These are phyloP conservation scores for Rhodamnia rubescens DNA, from an alignment of 345 rosid species.

Conservation along the genomic window DNA sequence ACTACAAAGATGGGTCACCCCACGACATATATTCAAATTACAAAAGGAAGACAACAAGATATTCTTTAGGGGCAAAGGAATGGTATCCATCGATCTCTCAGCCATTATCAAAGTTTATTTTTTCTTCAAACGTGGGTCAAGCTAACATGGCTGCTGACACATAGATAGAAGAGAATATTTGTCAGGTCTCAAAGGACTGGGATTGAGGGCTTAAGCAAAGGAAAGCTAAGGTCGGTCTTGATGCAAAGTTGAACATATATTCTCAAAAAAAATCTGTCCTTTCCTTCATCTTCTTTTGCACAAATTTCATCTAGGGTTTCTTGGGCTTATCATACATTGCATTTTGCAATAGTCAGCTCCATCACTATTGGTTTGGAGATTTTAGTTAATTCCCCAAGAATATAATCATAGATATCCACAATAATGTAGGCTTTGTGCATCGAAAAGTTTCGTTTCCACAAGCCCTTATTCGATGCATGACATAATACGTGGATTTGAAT, in stretches of 20 bases:
- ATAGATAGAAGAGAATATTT: neutral
- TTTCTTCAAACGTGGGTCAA: slow-evolving; percentile 13
- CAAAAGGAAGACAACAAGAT: neutral
- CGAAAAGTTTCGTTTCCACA: neutral
- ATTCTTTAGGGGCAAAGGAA: neutral
- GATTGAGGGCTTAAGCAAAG: neutral
- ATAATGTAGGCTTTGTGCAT: neutral
- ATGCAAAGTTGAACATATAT: slow-evolving; percentile 2
- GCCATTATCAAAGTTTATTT: neutral
- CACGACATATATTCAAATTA: neutral
- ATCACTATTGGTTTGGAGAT: neutral
- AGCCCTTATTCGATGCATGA: neutral
- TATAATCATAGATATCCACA: neutral
- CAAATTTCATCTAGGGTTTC: neutral
- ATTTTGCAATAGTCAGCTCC: neutral
- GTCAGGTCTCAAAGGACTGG: neutral
- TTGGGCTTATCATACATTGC: neutral
- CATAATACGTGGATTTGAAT: neutral
- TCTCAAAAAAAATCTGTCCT: neutral
- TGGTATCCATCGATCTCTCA: neutral
- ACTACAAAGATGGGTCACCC: neutral
- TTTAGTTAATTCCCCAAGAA: neutral
- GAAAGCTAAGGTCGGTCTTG: neutral
- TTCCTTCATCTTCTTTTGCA: neutral
- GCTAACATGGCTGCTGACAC: slow-evolving; percentile 15